Evolutionary conservation across 345 rosid genomes (phyloP).

Genomic region (Sonneratia alba): DNA sequence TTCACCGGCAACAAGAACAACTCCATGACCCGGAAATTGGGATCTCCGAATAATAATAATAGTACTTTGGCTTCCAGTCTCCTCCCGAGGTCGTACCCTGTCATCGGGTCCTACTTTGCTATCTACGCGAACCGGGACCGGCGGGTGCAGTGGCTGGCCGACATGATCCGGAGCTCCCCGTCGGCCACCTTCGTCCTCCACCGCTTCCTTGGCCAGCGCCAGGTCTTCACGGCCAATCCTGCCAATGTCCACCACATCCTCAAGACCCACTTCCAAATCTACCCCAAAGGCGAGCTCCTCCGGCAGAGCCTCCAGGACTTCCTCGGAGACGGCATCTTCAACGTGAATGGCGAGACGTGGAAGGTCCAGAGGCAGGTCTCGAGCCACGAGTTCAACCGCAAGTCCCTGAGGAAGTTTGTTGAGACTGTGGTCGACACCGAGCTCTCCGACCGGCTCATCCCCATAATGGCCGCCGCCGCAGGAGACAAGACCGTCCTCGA

Average conservation of each 20-base stretch:
- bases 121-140: slow-evolving; percentile 27
- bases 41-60: not conserved
- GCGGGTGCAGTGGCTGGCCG: slow-evolving; percentile 44
- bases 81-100: slow-evolving; percentile 38
- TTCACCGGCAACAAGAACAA: slow-evolving; percentile 11
- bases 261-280: slow-evolving; percentile 45
- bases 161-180: slow-evolving; percentile 35
- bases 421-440: slow-evolving; percentile 48
- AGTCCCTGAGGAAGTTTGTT: slow-evolving; percentile 53
- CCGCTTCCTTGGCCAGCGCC: slow-evolving; percentile 24
- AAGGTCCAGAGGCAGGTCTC: slow-evolving; percentile 63
- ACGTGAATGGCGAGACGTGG: slow-evolving; percentile 54
- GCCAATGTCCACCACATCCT: slow-evolving; percentile 51
- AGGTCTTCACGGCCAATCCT: slow-evolving; percentile 48
- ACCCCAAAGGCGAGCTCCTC: slow-evolving; percentile 38
- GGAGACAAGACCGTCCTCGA: slow-evolving; percentile 26
- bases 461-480: slow-evolving; percentile 34
- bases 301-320: slow-evolving; percentile 32
- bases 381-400: slow-evolving; percentile 68
- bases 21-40: not conserved
- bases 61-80: not conserved
- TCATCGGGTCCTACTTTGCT: slow-evolving; percentile 39
- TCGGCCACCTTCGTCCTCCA: slow-evolving; percentile 42
- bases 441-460: slow-evolving; percentile 44
- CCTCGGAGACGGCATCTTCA: slow-evolving; percentile 69